These are phyloP conservation scores for Colletotrichum euphorbiae DNA, from an alignment of 2,329 filamentous ascomycete species.

Conservation along the genomic window DNA sequence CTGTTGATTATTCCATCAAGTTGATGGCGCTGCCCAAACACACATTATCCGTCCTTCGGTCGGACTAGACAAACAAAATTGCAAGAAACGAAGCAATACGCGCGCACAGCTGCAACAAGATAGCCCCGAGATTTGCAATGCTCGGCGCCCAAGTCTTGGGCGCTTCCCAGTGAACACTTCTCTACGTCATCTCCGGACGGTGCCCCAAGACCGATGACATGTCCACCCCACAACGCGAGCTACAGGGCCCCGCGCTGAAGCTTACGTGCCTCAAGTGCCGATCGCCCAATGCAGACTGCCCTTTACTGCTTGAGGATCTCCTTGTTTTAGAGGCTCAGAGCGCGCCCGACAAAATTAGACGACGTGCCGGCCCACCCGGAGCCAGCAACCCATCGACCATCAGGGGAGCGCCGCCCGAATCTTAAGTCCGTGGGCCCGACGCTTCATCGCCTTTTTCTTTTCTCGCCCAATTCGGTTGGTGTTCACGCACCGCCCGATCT, in stretches of 20 bases:
- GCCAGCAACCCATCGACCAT: conserved; percentile 15
- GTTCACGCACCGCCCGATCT: conserved; percentile 30
- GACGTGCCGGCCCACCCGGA: conserved; percentile 25
- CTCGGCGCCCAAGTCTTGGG: conserved; percentile 21
- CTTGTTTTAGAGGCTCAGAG: too few relatives aligned
- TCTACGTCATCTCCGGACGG: conserved; percentile 30
- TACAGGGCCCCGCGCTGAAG: not conserved
- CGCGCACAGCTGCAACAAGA: not conserved
- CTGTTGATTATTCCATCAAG: not conserved
- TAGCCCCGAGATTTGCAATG: conserved; percentile 7
- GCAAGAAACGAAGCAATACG: not conserved
- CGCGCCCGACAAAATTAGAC: conserved; percentile 13
- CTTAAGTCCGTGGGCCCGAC: conserved; percentile 33
- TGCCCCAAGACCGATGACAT: conserved; percentile 33
- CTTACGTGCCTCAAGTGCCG: conserved; percentile 28
- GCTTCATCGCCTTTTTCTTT: conserved; percentile 7
- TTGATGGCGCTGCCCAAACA: not conserved
- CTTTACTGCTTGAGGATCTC: not conserved
- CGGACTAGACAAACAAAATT: not conserved
- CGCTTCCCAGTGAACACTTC: not conserved
- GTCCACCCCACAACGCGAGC: conserved; percentile 35
- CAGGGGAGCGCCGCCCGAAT: conserved; percentile 22
- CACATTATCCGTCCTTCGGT: not conserved
- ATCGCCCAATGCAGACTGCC: conserved; percentile 33
- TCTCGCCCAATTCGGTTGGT: conserved; percentile 8